Conservation (phyloP, 768 basidiomycete genomes). For the Termitomyces sp. region DNA sequence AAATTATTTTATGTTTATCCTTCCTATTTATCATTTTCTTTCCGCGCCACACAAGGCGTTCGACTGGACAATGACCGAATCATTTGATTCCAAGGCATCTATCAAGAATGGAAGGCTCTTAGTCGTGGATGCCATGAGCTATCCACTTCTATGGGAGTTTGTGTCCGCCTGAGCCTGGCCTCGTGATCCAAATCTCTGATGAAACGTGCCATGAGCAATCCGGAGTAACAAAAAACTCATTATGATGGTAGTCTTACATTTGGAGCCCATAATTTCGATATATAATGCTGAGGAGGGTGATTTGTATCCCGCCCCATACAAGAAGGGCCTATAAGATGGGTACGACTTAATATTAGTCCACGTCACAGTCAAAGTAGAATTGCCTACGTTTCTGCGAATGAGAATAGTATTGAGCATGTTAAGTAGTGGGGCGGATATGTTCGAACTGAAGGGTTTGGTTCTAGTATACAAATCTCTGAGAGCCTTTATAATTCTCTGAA, state of each 20-base stretch:
- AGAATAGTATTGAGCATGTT: constrained; percentile 20
- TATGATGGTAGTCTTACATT: constrained; percentile 13
- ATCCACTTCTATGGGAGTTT: constrained; percentile 3
- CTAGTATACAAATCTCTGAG: not conserved
- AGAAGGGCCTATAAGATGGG: constrained; percentile 26
- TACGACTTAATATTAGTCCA: not conserved
- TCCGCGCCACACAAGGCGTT: not conserved
- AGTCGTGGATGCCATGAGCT: not conserved
- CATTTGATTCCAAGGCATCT: not conserved
- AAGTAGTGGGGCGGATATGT: not conserved
- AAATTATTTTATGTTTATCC: not conserved
- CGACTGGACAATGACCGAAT: too few relatives aligned
- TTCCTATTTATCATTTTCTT: not conserved
- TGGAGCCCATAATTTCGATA: constrained; percentile 26
- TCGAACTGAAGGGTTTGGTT: not conserved
- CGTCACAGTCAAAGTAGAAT: not conserved
- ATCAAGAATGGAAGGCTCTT: not conserved
- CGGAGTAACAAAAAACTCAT: not conserved
- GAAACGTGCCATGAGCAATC: not conserved
- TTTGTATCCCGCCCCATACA: constrained; percentile 32
- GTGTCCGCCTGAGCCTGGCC: constrained; percentile 9
- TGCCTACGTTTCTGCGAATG: constrained; percentile 26
- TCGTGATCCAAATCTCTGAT: constrained; percentile 9
- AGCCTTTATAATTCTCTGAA: not conserved
- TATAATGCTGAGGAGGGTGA: constrained; percentile 25